Evolutionary conservation across 2,329 filamentous ascomycete genomes (phyloP).

Genomic region (Chalara sp.): DNA sequence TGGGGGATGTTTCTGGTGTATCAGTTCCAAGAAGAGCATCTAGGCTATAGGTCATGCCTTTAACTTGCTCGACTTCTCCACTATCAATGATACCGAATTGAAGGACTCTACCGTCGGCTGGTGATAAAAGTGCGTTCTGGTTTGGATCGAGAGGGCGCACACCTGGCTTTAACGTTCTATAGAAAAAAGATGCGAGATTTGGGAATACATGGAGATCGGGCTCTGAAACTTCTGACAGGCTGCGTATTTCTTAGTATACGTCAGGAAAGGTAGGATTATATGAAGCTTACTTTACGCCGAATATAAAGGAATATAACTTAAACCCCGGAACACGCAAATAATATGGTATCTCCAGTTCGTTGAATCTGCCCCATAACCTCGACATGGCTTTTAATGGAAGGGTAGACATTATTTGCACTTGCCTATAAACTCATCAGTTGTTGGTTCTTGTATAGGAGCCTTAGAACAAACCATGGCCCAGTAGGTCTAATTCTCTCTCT

Average conservation of each 20-base stretch:
- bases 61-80: conserved; percentile 96
- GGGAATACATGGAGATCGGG: conserved; percentile 83
- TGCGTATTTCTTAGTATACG: conserved; percentile 26
- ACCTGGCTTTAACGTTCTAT: conserved; percentile 86
- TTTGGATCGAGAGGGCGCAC: conserved; percentile 78
- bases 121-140: conserved; percentile 73
- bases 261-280: not conserved
- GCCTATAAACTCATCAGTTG: conserved; percentile 33
- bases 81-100: conserved; percentile 90
- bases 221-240: conserved; percentile 79
- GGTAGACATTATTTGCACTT: conserved; percentile 69
- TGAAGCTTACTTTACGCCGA: conserved; percentile 57
- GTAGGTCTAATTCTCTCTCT: conserved; percentile 56
- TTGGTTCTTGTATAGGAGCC: not conserved
- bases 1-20: conserved; percentile 37
- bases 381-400: conserved; percentile 67
- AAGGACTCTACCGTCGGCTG: conserved; percentile 82
- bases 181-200: conserved; percentile 95
- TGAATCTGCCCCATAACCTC: conserved; percentile 66
- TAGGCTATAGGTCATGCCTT: conserved; percentile 95
- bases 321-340: conserved; percentile 66
- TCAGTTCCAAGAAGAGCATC: conserved; percentile 80
- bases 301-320: conserved; percentile 66
- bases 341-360: conserved; percentile 65
- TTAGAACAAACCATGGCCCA: conserved; percentile 51